Evolutionary conservation across 2,329 filamentous ascomycete species (phyloP).

Genomic region (Fonsecaea erecta): DNA sequence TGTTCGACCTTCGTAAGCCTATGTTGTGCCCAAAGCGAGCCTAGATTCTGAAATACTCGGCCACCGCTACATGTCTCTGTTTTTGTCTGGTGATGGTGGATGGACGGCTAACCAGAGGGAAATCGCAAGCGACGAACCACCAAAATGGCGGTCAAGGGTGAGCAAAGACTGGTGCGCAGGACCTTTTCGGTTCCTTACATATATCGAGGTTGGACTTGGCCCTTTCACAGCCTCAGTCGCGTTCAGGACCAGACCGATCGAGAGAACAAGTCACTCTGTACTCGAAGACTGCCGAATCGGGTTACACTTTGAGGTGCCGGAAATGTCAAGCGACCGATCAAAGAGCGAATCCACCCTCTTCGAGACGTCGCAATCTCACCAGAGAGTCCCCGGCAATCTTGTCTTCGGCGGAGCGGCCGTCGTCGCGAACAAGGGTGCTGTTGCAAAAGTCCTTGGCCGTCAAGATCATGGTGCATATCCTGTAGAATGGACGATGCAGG

Average conservation of each 20-base stretch:
- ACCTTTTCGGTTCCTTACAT: conserved; percentile 12
- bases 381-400: neutral
- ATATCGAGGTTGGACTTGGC: conserved; percentile 9
- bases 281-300: conserved; percentile 1
- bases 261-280: conserved; percentile 16
- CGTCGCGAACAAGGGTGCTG: neutral
- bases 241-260: conserved; percentile 3
- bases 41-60: conserved; percentile 1
- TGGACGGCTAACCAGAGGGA: neutral
- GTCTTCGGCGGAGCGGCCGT: neutral
- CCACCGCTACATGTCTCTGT: neutral
- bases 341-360: neutral
- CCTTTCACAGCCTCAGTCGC: conserved; percentile 10
- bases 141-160: conserved; percentile 11
- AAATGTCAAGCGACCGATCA: conserved; percentile 5
- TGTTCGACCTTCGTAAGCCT: neutral
- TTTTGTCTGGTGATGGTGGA: neutral
- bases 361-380: neutral
- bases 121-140: conserved; percentile 6
- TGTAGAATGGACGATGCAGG: neutral
- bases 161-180: conserved; percentile 4
- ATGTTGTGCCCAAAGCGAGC: neutral
- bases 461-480: neutral
- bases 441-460: neutral
- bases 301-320: conserved; percentile 6